Conservation (phyloP, 306 rosid genomes). For the Medicago ruthenica region DNA sequence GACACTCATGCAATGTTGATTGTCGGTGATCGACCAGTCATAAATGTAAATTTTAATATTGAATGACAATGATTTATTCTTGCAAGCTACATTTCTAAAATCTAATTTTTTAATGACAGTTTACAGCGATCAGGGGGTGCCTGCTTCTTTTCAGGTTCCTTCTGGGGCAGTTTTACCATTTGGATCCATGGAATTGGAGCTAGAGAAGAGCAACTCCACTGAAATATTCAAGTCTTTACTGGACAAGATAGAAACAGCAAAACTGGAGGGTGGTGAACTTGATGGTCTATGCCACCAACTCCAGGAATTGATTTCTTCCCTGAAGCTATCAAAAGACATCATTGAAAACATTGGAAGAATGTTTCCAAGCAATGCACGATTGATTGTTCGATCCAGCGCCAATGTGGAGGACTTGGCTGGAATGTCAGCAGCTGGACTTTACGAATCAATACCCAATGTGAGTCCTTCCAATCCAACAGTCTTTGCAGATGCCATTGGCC, state of each 20-base stretch:
- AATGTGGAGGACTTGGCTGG: conserved; percentile 97
- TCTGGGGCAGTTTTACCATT: conserved; percentile 90
- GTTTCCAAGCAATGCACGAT: conserved; percentile 67
- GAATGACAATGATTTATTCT: conserved; percentile 34
- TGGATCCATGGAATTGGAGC: conserved; percentile 89
- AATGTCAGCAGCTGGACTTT: conserved; percentile 98
- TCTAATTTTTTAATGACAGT: conserved; percentile 59
- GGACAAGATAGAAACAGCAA: conserved; percentile 72
- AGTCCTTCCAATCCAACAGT: conserved; percentile 73
- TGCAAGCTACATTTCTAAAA: conserved; percentile 34
- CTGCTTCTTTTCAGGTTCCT: conserved; percentile 81
- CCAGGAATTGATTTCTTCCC: conserved; percentile 78
- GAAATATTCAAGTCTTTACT: conserved; percentile 67
- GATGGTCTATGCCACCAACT: conserved; percentile 72
- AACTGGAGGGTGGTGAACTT: conserved; percentile 71
- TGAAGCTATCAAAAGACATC: conserved; percentile 61
- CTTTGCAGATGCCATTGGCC: conserved; percentile 69
- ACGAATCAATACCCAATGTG: conserved; percentile 96
- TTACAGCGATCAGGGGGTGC: conserved; percentile 79
- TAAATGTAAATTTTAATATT: conserved; percentile 9
- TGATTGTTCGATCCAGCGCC: conserved; percentile 96
- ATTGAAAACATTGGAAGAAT: conserved; percentile 67
- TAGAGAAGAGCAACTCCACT: conserved; percentile 66
- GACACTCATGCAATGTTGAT: background rate
- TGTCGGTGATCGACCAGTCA: background rate